Percentiles rank a stretch among this genome's conserved stretches.
Conservation (phyloP, 805 yeast genomes). For the Myxozyma kluyveri region DNA sequence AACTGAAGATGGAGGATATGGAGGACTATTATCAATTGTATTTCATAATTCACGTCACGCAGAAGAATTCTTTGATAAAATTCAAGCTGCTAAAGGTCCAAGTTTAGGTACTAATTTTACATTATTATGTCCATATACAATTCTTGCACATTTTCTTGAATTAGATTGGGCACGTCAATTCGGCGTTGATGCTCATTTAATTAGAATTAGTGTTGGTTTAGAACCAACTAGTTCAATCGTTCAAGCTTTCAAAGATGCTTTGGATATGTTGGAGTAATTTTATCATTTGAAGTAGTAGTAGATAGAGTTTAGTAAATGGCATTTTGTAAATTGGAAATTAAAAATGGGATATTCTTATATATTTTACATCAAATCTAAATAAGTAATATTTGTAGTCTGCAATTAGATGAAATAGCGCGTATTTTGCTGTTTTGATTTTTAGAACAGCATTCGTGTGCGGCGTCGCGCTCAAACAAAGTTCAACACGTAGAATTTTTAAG, state of each 20-base stretch:
- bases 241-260: slow-evolving; percentile 37
- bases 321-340: too few species aligned
- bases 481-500: too few species aligned
- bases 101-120: slow-evolving; percentile 83
- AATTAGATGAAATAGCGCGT: too few species aligned
- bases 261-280: slow-evolving; percentile 2
- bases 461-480: too few species aligned
- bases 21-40: slow-evolving; percentile 71
- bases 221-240: slow-evolving; percentile 62
- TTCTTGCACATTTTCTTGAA: slow-evolving; percentile 76
- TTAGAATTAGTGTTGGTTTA: slow-evolving; percentile 76
- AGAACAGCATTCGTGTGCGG: too few species aligned
- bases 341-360: too few species aligned
- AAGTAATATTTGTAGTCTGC: too few species aligned
- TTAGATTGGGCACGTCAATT: slow-evolving; percentile 70
- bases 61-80: slow-evolving; percentile 60
- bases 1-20: slow-evolving; percentile 72
- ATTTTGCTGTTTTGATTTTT: too few species aligned
- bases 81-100: slow-evolving; percentile 73
- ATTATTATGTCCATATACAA: slow-evolving; percentile 79
- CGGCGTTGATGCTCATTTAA: slow-evolving; percentile 71
- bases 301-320: neutral
- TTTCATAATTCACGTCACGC: slow-evolving; percentile 64
- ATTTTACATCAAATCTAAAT: too few species aligned
- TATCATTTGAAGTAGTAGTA: too few species aligned